Percentiles rank a stretch among this genome's conserved stretches.
Evolutionary conservation across 768 basidiomycete species (phyloP).

Genomic region (Agrocybe praecox): DNA sequence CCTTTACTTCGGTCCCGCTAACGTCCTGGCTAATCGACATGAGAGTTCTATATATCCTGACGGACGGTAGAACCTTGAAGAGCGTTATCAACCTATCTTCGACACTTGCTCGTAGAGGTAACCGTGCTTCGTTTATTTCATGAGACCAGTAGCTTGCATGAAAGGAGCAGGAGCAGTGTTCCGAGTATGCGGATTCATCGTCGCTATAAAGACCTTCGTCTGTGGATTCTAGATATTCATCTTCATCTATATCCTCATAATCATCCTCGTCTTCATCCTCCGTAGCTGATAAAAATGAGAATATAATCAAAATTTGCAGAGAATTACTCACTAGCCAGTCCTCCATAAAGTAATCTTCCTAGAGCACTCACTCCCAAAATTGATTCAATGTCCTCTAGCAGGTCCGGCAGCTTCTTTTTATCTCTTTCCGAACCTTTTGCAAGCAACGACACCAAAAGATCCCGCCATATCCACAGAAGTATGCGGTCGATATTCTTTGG

Average conservation of each 20-base stretch:
- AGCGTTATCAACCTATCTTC: conserved; percentile 42
- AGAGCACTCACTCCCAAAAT: conserved; percentile 52
- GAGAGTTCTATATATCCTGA: conserved; percentile 46
- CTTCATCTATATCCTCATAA: conserved; percentile 29
- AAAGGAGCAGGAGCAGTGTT: conserved; percentile 30
- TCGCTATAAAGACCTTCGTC: conserved; percentile 19
- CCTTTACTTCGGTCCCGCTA: conserved; percentile 31
- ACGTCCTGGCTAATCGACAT: conserved; percentile 36
- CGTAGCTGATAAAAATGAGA: conserved; percentile 11
- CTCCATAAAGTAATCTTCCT: conserved; percentile 57
- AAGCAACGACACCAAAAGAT: conserved; percentile 61
- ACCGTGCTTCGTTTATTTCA: conserved; percentile 39
- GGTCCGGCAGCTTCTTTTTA: conserved; percentile 42
- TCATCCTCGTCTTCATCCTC: conserved; percentile 30
- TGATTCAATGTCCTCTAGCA: conserved; percentile 61
- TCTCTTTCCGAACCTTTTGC: conserved; percentile 34
- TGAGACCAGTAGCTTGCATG: conserved; percentile 57
- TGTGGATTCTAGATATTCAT: conserved; percentile 30
- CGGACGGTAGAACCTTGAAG: conserved; percentile 56
- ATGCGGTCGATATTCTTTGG: conserved; percentile 41
- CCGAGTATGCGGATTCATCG: conserved; percentile 21
- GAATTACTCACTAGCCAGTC: conserved; percentile 44
- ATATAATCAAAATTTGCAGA: neutral
- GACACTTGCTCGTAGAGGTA: conserved; percentile 44
- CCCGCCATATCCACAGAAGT: conserved; percentile 70